phyloP scores from a whole-genome alignment of 2,329 filamentous ascomycete species.

The Xylariaceae sp. region DNA sequence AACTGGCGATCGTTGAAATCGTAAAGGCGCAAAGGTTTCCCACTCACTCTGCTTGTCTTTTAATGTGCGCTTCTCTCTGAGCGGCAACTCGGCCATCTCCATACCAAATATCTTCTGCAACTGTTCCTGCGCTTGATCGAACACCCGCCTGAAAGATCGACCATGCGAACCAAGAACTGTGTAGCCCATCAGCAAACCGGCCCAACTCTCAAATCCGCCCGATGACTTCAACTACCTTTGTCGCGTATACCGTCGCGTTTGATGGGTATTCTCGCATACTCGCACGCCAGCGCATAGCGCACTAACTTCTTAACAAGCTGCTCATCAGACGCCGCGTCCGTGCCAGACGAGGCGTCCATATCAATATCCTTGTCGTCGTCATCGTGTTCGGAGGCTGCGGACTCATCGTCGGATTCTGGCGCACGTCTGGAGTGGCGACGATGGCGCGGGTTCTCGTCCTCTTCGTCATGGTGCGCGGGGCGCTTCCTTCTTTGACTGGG shows the following conservation, averaged over 20 bases:
- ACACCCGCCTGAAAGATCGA: slow-evolving; percentile 70
- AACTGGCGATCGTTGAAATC: neutral
- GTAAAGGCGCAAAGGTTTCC: neutral
- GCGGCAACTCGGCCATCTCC: slow-evolving; percentile 79
- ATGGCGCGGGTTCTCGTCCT: slow-evolving; percentile 31
- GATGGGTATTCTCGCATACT: slow-evolving; percentile 57
- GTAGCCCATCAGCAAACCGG: neutral
- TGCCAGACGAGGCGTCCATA: slow-evolving; percentile 18
- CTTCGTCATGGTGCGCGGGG: slow-evolving; percentile 32
- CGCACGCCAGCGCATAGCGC: slow-evolving; percentile 62
- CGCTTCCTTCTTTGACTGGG: slow-evolving; percentile 31
- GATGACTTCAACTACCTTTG: slow-evolving; percentile 43
- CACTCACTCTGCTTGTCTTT: slow-evolving; percentile 65
- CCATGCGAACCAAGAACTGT: slow-evolving; percentile 66
- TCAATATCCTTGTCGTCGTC: slow-evolving; percentile 11
- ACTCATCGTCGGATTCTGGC: slow-evolving; percentile 26
- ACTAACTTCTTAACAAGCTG: slow-evolving; percentile 61
- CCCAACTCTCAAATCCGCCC: neutral
- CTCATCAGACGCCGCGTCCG: slow-evolving; percentile 35
- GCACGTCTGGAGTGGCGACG: slow-evolving; percentile 25
- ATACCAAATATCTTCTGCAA: slow-evolving; percentile 78
- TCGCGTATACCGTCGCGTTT: slow-evolving; percentile 58
- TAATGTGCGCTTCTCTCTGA: slow-evolving; percentile 73
- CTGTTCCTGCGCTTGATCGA: slow-evolving; percentile 67
- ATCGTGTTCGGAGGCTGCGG: slow-evolving; percentile 31